Percentiles rank a stretch among this genome's conserved stretches.
Conservation (phyloP, 805 yeast species). For the Schizosaccharomyces lindneri region DNA sequence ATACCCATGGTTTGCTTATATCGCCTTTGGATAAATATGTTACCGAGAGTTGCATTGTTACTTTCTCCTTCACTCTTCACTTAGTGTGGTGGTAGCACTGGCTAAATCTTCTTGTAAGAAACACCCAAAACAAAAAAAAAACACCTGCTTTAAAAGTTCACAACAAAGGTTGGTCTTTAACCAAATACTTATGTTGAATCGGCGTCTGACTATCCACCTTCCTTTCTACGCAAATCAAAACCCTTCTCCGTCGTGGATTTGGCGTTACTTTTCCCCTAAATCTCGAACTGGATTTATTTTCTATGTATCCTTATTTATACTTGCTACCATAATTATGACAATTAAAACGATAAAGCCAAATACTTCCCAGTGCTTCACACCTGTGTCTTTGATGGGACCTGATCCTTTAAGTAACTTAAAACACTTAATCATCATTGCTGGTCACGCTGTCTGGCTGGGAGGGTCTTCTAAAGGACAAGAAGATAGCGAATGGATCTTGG, state of each 20-base stretch:
- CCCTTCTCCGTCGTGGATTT: not conserved
- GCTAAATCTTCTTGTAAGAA: too few species aligned
- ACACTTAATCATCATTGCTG: constrained; percentile 27
- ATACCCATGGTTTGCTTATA: too few species aligned
- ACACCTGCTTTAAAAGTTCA: not conserved
- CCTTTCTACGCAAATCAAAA: not conserved
- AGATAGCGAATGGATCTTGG: constrained; percentile 38
- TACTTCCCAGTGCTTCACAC: not conserved
- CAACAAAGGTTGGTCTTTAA: not conserved
- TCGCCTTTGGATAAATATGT: too few species aligned
- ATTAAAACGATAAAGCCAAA: not conserved
- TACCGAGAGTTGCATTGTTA: too few species aligned
- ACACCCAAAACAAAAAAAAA: too few species aligned
- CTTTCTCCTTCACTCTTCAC: too few species aligned
- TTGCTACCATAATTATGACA: not conserved
- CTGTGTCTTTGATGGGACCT: not conserved
- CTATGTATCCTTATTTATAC: not conserved
- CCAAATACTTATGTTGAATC: not conserved
- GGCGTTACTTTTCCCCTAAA: not conserved
- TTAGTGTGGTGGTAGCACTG: too few species aligned
- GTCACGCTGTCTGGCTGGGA: constrained; percentile 37
- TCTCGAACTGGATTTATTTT: not conserved
- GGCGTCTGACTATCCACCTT: not conserved
- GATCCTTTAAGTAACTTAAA: constrained; percentile 4
- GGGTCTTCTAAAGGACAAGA: constrained; percentile 21